These are phyloP conservation scores for Cryptococcus hybrid DNA, from an alignment of 1,284 basidiomycete species.

Conservation along the genomic window DNA sequence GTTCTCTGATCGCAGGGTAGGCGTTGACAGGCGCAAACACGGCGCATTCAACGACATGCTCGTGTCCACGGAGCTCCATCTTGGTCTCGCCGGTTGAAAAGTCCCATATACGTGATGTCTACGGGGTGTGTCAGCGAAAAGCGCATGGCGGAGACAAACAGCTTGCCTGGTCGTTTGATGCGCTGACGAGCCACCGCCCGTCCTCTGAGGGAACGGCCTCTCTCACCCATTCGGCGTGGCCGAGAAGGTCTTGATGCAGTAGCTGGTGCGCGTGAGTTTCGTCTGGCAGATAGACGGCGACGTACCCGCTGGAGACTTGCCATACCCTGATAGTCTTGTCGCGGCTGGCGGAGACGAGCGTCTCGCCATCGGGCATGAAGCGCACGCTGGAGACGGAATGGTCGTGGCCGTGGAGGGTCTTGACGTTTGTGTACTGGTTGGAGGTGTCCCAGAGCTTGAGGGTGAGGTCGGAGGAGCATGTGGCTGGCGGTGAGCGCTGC, in stretches of 20 bases:
- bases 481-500: constrained; percentile 57
- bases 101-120: constrained; percentile 84
- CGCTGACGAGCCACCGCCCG: constrained; percentile 69
- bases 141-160: background rate
- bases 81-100: constrained; percentile 71
- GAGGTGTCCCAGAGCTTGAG: constrained; percentile 89
- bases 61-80: constrained; percentile 80
- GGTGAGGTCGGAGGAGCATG: constrained; percentile 84
- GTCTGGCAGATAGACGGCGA: constrained; percentile 1
- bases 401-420: constrained; percentile 85
- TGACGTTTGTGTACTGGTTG: constrained; percentile 83
- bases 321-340: constrained; percentile 84
- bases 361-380: constrained; percentile 80
- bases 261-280: constrained; percentile 42
- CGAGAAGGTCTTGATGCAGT: constrained; percentile 61
- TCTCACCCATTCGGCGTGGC: constrained; percentile 71
- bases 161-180: constrained; percentile 79
- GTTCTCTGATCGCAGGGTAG: constrained; percentile 72
- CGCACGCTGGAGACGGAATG: constrained; percentile 81
- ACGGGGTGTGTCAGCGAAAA: background rate
- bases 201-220: constrained; percentile 69
- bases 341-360: constrained; percentile 78
- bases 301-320: constrained; percentile 78
- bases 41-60: constrained; percentile 79
- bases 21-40: constrained; percentile 75